Base-by-base conservation (phyloP, 179 eudicot genomes). In the Patellifolia procumbens region DNA sequence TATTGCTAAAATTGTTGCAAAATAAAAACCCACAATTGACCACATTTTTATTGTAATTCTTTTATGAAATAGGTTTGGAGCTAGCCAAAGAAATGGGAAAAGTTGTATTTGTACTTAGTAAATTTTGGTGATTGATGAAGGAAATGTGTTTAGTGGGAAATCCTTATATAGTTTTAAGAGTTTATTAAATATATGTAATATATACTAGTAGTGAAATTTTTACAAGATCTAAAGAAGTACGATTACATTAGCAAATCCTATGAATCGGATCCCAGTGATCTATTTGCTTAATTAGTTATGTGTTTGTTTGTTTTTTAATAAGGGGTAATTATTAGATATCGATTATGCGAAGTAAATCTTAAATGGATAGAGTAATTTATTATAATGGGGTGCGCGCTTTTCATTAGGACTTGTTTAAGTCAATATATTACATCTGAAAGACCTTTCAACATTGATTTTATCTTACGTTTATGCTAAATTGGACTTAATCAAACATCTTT, bases 1-100 rank as follows among this genome's bases (percentile, higher is more conserved):
- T 66, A 83, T 24, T 66, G 81, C 52, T 58, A 74, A 11, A 0
- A 83, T 34, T 60, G 84, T 74, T n/a, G 68, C 82, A 74, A 80
- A 43, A 52, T 7, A 74, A 3, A 78, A 74, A 65, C 74, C 11
- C 16, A 68, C 65, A 46, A 66, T 35, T 35, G 74, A 66, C 60
- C 16, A 74, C 83, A 80, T 83, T 43, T 64, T 72, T 69, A 19
- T 10, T 32, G 49, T 6, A 31, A 29, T 20, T 17, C 11, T 15
- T 45, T 28, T 28, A 1, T 19, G 45, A 9, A 16, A 26, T 26
- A 17, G 7, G 35, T 2, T 60, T 28, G 65, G 5, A 28, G 19
- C 4, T n/a, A n/a, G n/a, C n/a, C 24, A 29, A 29, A 10, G 9
- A 26, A 29, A 16, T 60, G 0, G 17, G 35, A 70, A 32, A 49